Evolutionary conservation across 2,329 filamentous ascomycete genomes (phyloP), one percentile per base, ranked within the genome.

Genomic region (Neofusicoccum cordaticola): DNA sequence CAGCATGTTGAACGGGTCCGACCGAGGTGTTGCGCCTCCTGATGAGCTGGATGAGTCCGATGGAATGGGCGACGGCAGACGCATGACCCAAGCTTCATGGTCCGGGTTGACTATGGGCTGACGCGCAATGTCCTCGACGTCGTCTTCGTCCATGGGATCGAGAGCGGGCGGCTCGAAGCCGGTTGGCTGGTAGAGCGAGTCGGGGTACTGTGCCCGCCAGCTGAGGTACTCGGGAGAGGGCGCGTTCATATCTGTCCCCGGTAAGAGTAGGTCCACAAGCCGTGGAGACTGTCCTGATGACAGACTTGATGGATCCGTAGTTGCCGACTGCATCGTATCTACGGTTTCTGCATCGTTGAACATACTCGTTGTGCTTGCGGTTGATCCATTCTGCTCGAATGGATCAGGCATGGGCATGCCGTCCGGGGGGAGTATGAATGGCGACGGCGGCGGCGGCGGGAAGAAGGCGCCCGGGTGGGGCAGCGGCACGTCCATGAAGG

Each of bases 71-170:
- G 77, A 80, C 1, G 77, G 71, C 13, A 79, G 65, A 6, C 71
- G 71, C 64, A 80, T 70, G n/a, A 77, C 68, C 75, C 77, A 81
- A 3, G 73, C 66, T 42, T 73, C 71, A 15, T 70, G 66, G 17
- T 72, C 70, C 6, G 70, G 66, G 19, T 77, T 72, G 11, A 74
- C 68, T 47, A 75, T 70, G 12, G 74, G 70, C 53, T 73, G 72
- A 42, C 84, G 78, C 19, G 83, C 75, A 48, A 88, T 81, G 63
- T 88, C 84, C 70, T 88, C 85, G 12, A 86, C 76, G 45, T 83
- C 82, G 15, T 82, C 79, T 50, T 77, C 67, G 4, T 70, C 66
- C 48, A 71, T 67, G 27, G 72, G 67, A 11, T 75, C 69, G 35
- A 70, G 68, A 44, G 72, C 71, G 8, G 34, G 39, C 19, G 70